Conservation (phyloP, 2,329 filamentous ascomycete genomes). For the Trichoderma brevicompactum region DNA sequence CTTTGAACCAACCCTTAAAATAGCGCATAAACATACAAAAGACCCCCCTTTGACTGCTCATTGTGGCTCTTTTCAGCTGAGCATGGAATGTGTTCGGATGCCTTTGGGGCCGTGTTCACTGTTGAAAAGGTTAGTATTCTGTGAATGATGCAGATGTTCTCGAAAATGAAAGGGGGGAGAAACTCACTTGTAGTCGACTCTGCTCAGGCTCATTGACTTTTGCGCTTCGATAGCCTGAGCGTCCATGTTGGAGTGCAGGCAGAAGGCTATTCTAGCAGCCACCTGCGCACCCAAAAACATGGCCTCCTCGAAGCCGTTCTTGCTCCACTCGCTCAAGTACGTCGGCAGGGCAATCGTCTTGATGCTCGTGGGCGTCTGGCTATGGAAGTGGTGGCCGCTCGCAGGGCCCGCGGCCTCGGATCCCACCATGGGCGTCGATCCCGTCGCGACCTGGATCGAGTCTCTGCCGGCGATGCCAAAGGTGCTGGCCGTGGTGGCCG, state of each 20-base stretch:
- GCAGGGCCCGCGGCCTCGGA: constrained; percentile 46
- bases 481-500: constrained; percentile 77
- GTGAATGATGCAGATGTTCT: background rate
- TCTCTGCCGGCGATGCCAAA: constrained; percentile 49
- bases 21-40: background rate
- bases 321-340: constrained; percentile 91
- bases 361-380: constrained; percentile 80
- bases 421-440: constrained; percentile 45
- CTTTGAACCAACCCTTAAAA: background rate
- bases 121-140: background rate
- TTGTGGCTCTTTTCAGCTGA: constrained; percentile 41
- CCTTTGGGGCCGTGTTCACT: constrained; percentile 61
- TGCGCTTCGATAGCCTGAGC: constrained; percentile 56
- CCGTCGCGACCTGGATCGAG: constrained; percentile 47
- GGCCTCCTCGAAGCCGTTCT: constrained; percentile 76
- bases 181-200: constrained; percentile 65
- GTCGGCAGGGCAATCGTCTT: constrained; percentile 77
- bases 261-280: constrained; percentile 67
- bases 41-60: background rate
- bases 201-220: constrained; percentile 59
- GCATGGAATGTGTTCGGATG: constrained; percentile 58
- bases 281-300: constrained; percentile 88
- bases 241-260: constrained; percentile 61
- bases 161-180: background rate
- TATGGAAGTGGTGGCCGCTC: constrained; percentile 59